These are phyloP conservation scores for Fusarium coffeatum DNA, from an alignment of 2,329 filamentous ascomycete genomes.

Conservation along the genomic window DNA sequence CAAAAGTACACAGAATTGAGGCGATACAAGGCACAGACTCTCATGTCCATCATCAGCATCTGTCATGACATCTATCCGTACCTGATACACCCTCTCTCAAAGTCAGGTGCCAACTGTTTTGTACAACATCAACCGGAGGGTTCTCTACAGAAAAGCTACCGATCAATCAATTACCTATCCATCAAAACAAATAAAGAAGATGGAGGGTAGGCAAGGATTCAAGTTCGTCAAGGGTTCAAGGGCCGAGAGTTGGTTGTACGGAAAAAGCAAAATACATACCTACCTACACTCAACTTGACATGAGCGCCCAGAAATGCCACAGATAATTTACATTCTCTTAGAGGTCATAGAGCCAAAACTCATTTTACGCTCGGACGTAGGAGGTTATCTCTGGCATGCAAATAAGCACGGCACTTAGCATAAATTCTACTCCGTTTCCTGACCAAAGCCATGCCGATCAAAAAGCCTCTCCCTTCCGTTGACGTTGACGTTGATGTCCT, in stretches of 20 bases:
- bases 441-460: background rate
- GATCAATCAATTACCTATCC: background rate
- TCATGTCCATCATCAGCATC: background rate
- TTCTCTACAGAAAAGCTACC: background rate
- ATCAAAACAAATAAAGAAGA: background rate
- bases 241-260: slow-evolving; percentile 6
- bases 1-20: background rate
- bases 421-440: background rate
- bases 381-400: slow-evolving; percentile 6
- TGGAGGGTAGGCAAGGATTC: slow-evolving; percentile 16
- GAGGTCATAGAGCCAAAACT: background rate
- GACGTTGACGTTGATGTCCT: slow-evolving; percentile 8
- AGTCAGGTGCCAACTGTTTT: slow-evolving; percentile 16
- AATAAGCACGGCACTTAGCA: slow-evolving; percentile 7
- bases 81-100: slow-evolving; percentile 7
- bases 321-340: background rate
- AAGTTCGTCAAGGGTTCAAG: slow-evolving; percentile 24
- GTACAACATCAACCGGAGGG: slow-evolving; percentile 4
- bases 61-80: slow-evolving; percentile 13
- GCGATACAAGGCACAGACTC: background rate
- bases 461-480: background rate
- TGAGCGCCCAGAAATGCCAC: background rate
- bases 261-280: slow-evolving; percentile 9
- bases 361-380: background rate
- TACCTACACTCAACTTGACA: background rate